Conservation (phyloP, 331 rosid species). For the Quercus tomentella region DNA sequence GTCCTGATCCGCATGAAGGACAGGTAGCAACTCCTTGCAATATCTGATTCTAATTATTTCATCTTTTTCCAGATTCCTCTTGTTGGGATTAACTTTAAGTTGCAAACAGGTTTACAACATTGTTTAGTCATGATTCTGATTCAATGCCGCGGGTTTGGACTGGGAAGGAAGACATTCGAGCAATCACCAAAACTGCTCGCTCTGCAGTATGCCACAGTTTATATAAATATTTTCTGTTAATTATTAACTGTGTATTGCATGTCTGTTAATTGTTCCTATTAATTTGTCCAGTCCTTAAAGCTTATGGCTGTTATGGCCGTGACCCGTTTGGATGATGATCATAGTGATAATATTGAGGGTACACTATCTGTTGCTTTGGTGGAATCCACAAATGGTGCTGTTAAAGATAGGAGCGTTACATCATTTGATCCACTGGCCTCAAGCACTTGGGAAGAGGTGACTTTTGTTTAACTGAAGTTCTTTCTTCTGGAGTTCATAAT, state of each 20-base stretch:
- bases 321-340: constrained; percentile 72
- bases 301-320: constrained; percentile 90
- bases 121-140: constrained; percentile 94
- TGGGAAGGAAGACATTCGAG: constrained; percentile 90
- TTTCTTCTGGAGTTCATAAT: neutral
- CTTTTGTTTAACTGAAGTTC: constrained; percentile 20
- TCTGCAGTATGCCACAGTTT: constrained; percentile 55
- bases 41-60: constrained; percentile 4
- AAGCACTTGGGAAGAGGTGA: constrained; percentile 88
- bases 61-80: neutral
- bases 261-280: constrained; percentile 8
- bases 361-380: constrained; percentile 58
- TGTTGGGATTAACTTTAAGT: constrained; percentile 26
- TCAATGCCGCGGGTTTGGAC: constrained; percentile 99
- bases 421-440: constrained; percentile 79
- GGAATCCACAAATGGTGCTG: constrained; percentile 49
- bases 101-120: constrained; percentile 66
- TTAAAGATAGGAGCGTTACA: constrained; percentile 51
- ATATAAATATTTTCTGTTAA: constrained; percentile 5
- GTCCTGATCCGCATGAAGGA: constrained; percentile 93
- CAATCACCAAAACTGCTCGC: constrained; percentile 92
- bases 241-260: neutral
- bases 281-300: constrained; percentile 73
- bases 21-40: constrained; percentile 47
- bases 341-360: constrained; percentile 58